Percentiles rank a stretch among this genome's conserved stretches.
phyloP scores from a whole-genome alignment of 176 grass and related monocot species.

The Eleusine indica region DNA sequence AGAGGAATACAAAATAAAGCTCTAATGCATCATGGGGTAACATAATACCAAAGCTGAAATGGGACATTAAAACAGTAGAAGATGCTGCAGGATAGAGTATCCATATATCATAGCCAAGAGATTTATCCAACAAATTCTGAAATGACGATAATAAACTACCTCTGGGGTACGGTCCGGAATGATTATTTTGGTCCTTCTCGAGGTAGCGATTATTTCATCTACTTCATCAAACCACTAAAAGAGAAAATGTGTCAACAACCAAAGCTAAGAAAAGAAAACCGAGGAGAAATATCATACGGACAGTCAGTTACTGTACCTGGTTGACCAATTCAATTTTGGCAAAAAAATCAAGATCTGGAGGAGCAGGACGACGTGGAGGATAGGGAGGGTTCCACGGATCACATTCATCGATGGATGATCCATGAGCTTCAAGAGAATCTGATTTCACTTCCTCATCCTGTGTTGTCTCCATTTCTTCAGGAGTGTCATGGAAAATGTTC shows the following conservation, averaged over 20 bases:
- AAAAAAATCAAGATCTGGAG: not conserved
- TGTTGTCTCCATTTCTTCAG: conserved; percentile 1
- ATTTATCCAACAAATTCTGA: not conserved
- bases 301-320: conserved; percentile 20
- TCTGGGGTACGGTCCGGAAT: conserved; percentile 25
- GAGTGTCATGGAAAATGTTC: not conserved
- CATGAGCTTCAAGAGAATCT: not conserved
- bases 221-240: not conserved
- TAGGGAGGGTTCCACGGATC: conserved; percentile 35
- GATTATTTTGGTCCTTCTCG: conserved; percentile 24
- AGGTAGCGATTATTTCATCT: not conserved
- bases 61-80: not conserved
- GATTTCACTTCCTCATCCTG: too few species aligned
- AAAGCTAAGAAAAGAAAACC: not conserved
- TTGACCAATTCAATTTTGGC: not conserved
- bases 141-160: conserved; percentile 7
- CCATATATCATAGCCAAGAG: not conserved
- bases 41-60: not conserved
- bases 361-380: not conserved
- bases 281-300: not conserved
- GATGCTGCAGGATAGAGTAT: not conserved
- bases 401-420: not conserved
- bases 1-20: too few species aligned
- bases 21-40: too few species aligned
- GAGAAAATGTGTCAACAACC: not conserved